Evolutionary conservation across 495 filamentous ascomycete genomes (phyloP).

Genomic region (Penicillium ucsense): DNA sequence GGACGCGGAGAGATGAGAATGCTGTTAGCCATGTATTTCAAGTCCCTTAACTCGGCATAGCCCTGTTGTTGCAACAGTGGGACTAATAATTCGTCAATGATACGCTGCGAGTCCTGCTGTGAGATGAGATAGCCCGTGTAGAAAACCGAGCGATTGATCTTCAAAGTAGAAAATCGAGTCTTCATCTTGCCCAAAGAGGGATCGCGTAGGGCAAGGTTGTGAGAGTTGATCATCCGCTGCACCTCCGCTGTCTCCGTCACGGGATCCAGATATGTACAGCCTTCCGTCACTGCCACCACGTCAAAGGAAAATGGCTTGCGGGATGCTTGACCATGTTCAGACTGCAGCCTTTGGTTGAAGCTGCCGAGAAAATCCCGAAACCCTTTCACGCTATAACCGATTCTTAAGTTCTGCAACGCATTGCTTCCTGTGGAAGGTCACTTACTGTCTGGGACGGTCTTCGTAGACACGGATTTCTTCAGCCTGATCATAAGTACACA

Average conservation of each 20-base stretch:
- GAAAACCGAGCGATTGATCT: slow-evolving; percentile 78
- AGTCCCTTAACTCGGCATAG: slow-evolving; percentile 46
- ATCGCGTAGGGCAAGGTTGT: slow-evolving; percentile 52
- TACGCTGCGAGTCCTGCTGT: slow-evolving; percentile 52
- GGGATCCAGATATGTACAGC: slow-evolving; percentile 66
- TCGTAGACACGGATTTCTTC: slow-evolving; percentile 71
- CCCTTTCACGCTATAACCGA: slow-evolving; percentile 46
- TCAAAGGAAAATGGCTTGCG: slow-evolving; percentile 61
- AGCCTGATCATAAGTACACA: slow-evolving; percentile 75
- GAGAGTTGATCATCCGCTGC: slow-evolving; percentile 79
- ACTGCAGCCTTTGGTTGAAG: slow-evolving; percentile 51
- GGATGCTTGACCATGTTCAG: slow-evolving; percentile 17
- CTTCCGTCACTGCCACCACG: slow-evolving; percentile 80
- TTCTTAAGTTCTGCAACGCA: slow-evolving; percentile 9
- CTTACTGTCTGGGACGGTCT: slow-evolving; percentile 55
- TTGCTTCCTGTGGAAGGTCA: background rate
- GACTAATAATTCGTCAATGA: slow-evolving; percentile 57
- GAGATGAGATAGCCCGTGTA: slow-evolving; percentile 91
- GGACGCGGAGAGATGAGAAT: slow-evolving; percentile 79
- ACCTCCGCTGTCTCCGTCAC: slow-evolving; percentile 74
- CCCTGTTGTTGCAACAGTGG: slow-evolving; percentile 38
- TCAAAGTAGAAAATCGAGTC: slow-evolving; percentile 34
- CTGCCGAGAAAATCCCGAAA: slow-evolving; percentile 75
- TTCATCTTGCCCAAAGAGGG: slow-evolving; percentile 23
- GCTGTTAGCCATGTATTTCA: slow-evolving; percentile 80